A percentile compares a stretch with the other conserved stretches of the same genome.
Evolutionary conservation across 768 basidiomycete species (phyloP).

Genomic region (Boletus rubropictus): DNA sequence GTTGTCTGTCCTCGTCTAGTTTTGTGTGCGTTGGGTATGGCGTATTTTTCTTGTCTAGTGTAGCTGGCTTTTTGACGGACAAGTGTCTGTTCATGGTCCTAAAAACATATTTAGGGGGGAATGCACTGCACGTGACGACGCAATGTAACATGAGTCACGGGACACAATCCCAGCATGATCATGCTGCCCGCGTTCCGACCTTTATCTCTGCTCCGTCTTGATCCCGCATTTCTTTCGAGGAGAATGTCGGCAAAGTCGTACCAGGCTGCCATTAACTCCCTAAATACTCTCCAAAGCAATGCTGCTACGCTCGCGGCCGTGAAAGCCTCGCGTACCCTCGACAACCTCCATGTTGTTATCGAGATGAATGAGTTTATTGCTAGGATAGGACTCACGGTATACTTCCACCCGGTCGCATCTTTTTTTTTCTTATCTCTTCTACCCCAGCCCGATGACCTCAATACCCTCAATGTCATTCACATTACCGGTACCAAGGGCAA

Average conservation of each 20-base stretch:
- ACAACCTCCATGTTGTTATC: constrained; percentile 56
- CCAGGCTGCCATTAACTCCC: constrained; percentile 61
- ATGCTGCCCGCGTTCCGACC: constrained; percentile 9
- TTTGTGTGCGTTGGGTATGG: constrained; percentile 13
- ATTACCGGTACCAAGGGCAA: constrained; percentile 98
- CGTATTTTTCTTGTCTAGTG: not conserved
- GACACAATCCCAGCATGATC: not conserved
- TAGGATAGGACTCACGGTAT: constrained; percentile 81
- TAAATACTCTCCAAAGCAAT: constrained; percentile 87
- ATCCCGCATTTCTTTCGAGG: constrained; percentile 17
- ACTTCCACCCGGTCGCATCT: constrained; percentile 20
- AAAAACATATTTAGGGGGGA: constrained; percentile 7
- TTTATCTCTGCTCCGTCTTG: constrained; percentile 4
- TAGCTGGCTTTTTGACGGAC: constrained; percentile 20
- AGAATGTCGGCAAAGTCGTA: constrained; percentile 57
- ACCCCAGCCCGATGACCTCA: constrained; percentile 71
- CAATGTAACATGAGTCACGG: not conserved
- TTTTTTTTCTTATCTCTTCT: constrained; percentile 10
- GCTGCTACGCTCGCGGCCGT: constrained; percentile 86
- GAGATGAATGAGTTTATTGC: constrained; percentile 89
- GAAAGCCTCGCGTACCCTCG: constrained; percentile 60
- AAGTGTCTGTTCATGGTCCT: constrained; percentile 26
- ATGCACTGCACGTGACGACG: constrained; percentile 8
- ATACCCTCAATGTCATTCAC: constrained; percentile 87
- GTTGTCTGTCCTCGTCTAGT: constrained; percentile 15